Evolutionary conservation across 1,139 yeast species (phyloP).

Genomic region (Citeromyces hawaiiensis): DNA sequence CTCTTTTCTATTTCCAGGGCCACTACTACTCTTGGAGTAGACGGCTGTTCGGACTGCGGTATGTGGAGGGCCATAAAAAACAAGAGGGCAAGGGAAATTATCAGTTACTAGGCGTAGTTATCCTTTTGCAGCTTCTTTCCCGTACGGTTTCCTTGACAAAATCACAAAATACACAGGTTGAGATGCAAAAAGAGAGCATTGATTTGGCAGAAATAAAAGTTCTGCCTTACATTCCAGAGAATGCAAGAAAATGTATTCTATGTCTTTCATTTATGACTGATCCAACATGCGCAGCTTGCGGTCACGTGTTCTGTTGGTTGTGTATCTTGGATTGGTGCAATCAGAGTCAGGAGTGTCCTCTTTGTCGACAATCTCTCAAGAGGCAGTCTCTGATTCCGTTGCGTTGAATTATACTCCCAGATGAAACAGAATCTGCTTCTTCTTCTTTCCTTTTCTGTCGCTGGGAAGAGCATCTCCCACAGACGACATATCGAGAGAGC

Average conservation of each 20-base stretch:
- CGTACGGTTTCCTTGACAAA: slow-evolving; percentile 5
- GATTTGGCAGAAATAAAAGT: slow-evolving; percentile 42
- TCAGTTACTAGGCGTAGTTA: slow-evolving; percentile 62
- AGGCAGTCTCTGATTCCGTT: slow-evolving; percentile 70
- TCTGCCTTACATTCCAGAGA: slow-evolving; percentile 59
- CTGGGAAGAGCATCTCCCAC: slow-evolving; percentile 10
- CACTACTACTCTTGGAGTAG: slow-evolving; percentile 68
- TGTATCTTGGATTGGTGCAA: slow-evolving; percentile 86
- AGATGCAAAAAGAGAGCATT: slow-evolving; percentile 11
- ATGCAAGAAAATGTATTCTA: slow-evolving; percentile 67
- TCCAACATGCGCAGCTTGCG: slow-evolving; percentile 84
- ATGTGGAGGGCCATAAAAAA: slow-evolving; percentile 56
- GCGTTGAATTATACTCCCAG: slow-evolving; percentile 25
- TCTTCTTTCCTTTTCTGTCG: slow-evolving; percentile 19
- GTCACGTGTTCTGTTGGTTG: slow-evolving; percentile 88
- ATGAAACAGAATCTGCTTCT: slow-evolving; percentile 29
- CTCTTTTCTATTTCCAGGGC: slow-evolving; percentile 72
- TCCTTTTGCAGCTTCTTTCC: slow-evolving; percentile 39
- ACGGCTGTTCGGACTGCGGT: slow-evolving; percentile 66
- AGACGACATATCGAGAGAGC: slow-evolving; percentile 9
- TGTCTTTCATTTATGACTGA: slow-evolving; percentile 71
- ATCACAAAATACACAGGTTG: slow-evolving; percentile 6
- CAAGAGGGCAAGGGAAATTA: slow-evolving; percentile 47
- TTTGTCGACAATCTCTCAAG: slow-evolving; percentile 66
- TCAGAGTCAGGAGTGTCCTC: slow-evolving; percentile 80